These are phyloP conservation scores for Paraglomus brasilianum DNA, from an alignment of 192 early-diverging fungal species.

Conservation along the genomic window DNA sequence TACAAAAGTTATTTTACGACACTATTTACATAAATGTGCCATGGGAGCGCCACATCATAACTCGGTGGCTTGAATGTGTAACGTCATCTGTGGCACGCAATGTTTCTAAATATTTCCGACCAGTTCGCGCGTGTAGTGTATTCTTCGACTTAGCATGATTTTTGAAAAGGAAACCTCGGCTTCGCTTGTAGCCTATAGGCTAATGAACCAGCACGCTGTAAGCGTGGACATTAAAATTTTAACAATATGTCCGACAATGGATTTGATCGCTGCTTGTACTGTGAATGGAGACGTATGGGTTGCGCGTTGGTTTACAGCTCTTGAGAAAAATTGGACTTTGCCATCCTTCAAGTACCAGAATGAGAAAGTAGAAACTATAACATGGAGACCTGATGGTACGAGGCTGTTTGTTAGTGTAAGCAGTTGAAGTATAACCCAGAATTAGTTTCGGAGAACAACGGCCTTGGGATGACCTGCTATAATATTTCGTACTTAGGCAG, in stretches of 20 bases:
- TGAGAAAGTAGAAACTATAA: constrained; percentile 24
- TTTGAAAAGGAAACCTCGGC: not conserved
- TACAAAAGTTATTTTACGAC: too few species aligned
- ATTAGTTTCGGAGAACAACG: not conserved
- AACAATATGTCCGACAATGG: constrained; percentile 34
- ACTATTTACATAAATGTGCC: too few species aligned
- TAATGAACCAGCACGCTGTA: constrained; percentile 27
- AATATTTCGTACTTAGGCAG: constrained; percentile 12
- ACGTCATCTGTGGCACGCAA: too few species aligned
- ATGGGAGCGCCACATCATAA: too few species aligned
- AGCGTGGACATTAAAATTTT: constrained; percentile 7
- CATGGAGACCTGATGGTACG: constrained; percentile 36
- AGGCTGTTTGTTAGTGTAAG: not conserved
- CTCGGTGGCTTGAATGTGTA: too few species aligned
- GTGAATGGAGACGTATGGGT: constrained; percentile 17
- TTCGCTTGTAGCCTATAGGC: not conserved
- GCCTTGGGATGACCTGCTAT: not conserved
- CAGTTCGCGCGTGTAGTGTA: too few species aligned
- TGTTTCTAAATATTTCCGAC: too few species aligned
- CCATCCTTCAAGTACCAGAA: not conserved
- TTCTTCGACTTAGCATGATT: not conserved
- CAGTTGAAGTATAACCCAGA: not conserved
- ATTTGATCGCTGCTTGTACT: constrained; percentile 25
- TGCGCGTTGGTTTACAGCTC: constrained; percentile 27
- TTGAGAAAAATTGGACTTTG: constrained; percentile 34